phyloP scores from a whole-genome alignment of 106 monocot genomes.

The Hemerocallis citrina region DNA sequence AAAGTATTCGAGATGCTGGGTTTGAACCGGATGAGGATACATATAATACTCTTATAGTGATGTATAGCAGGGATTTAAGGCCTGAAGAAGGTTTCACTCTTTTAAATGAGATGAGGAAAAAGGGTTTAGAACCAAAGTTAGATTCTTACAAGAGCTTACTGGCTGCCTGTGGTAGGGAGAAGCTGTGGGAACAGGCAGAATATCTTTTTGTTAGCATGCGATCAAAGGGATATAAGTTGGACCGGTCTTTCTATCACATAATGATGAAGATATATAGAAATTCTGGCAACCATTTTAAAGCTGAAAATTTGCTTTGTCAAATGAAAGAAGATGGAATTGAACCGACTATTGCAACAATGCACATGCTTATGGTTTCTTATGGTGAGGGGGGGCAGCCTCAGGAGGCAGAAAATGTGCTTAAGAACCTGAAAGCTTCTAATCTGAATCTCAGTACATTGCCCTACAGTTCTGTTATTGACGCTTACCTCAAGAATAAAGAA shows the following conservation, averaged over 20 bases:
- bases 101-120: slow-evolving; percentile 69
- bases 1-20: slow-evolving; percentile 39
- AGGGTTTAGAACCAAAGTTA: slow-evolving; percentile 63
- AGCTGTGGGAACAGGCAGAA: slow-evolving; percentile 82
- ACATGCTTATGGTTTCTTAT: slow-evolving; percentile 92
- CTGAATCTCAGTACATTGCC: slow-evolving; percentile 59
- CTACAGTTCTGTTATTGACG: slow-evolving; percentile 92
- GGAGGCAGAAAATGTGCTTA: slow-evolving; percentile 76
- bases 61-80: slow-evolving; percentile 79
- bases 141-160: slow-evolving; percentile 91
- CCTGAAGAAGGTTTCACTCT: slow-evolving; percentile 87
- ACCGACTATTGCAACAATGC: slow-evolving; percentile 95
- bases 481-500: slow-evolving; percentile 77
- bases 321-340: slow-evolving; percentile 81
- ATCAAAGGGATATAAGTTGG: slow-evolving; percentile 45
- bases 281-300: slow-evolving; percentile 67
- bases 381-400: slow-evolving; percentile 65
- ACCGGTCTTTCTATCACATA: slow-evolving; percentile 76
- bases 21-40: slow-evolving; percentile 70
- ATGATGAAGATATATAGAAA: slow-evolving; percentile 97
- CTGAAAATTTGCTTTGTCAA: slow-evolving; percentile 54
- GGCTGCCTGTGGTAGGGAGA: slow-evolving; percentile 69
- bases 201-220: slow-evolving; percentile 52
- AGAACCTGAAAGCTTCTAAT: slow-evolving; percentile 55
- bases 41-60: slow-evolving; percentile 63